Conservation (phyloP, 768 basidiomycete species). For the Mycena filopes region DNA sequence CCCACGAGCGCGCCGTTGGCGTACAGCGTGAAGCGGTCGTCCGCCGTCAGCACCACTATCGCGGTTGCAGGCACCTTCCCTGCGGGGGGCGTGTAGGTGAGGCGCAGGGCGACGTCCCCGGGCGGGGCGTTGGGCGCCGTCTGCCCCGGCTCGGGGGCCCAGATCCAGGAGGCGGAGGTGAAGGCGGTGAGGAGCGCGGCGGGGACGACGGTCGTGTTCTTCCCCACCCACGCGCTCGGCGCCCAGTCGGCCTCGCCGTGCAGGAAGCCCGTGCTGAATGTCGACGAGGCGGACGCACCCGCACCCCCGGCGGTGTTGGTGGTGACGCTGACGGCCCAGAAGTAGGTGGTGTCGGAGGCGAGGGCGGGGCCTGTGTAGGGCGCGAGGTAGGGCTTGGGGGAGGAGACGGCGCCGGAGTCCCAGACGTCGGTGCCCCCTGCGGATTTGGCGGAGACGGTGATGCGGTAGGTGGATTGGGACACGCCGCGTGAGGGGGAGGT, state of each 20-base stretch:
- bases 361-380: slow-evolving; percentile 41
- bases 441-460: slow-evolving; percentile 35
- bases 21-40: slow-evolving; percentile 43
- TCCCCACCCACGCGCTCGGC: slow-evolving; percentile 43
- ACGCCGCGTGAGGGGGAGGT: slow-evolving; percentile 31
- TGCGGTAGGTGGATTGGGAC: slow-evolving; percentile 38
- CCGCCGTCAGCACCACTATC: slow-evolving; percentile 39
- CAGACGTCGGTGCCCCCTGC: slow-evolving; percentile 37
- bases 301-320: slow-evolving; percentile 35
- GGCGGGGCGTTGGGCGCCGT: slow-evolving; percentile 25
- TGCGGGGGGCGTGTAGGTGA: slow-evolving; percentile 36
- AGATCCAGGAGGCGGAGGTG: slow-evolving; percentile 33
- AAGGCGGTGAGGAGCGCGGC: slow-evolving; percentile 36
- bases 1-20: slow-evolving; percentile 41
- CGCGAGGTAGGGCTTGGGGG: slow-evolving; percentile 38
- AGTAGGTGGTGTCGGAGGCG: slow-evolving; percentile 38
- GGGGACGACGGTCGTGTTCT: slow-evolving; percentile 34
- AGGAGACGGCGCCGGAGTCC: slow-evolving; percentile 39
- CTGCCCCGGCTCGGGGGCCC: slow-evolving; percentile 21
- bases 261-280: slow-evolving; percentile 43
- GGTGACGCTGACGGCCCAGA: slow-evolving; percentile 40
- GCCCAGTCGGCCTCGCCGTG: slow-evolving; percentile 35
- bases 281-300: slow-evolving; percentile 35
- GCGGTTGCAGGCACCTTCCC: slow-evolving; percentile 39
- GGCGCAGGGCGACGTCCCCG: slow-evolving; percentile 41